Conservation (phyloP, 768 basidiomycete genomes). For the Jaapia argillacea region DNA sequence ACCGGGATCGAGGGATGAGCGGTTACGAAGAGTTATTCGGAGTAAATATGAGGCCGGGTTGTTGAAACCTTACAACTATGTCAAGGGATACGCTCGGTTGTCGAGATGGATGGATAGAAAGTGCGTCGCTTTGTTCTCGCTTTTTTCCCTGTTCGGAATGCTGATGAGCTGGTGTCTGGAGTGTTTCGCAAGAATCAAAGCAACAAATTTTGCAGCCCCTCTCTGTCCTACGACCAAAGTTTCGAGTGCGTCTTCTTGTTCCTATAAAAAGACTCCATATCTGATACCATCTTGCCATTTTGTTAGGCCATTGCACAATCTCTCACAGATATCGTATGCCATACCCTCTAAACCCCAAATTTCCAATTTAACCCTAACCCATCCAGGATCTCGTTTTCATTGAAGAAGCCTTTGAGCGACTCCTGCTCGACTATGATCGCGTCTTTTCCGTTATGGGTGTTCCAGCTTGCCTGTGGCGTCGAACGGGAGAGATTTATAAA, state of each 20-base stretch:
- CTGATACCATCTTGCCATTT: background rate
- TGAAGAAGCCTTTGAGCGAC: constrained; percentile 93
- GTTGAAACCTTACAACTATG: constrained; percentile 93
- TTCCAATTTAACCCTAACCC: constrained; percentile 3
- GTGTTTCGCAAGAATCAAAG: constrained; percentile 84
- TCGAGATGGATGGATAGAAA: constrained; percentile 94
- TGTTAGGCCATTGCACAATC: constrained; percentile 69
- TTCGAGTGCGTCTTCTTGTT: constrained; percentile 42
- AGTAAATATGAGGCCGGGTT: constrained; percentile 96
- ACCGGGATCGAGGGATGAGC: constrained; percentile 81
- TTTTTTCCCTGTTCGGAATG: no score
- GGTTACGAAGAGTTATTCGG: constrained; percentile 83
- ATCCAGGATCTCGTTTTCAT: constrained; percentile 87
- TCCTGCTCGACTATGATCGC: constrained; percentile 91
- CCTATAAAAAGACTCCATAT: constrained; percentile 1
- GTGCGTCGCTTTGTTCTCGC: constrained; percentile 32
- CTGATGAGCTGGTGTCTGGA: constrained; percentile 17
- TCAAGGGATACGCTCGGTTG: constrained; percentile 87
- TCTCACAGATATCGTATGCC: constrained; percentile 66
- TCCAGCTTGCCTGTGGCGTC: constrained; percentile 91
- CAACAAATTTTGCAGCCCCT: constrained; percentile 88
- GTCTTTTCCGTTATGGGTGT: constrained; percentile 95
- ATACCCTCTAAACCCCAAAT: constrained; percentile 2
- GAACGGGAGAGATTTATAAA: constrained; percentile 98
- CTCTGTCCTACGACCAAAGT: constrained; percentile 77